Evolutionary conservation across 139 green algal genomes (phyloP).

Genomic region (Haematococcus sp.): DNA sequence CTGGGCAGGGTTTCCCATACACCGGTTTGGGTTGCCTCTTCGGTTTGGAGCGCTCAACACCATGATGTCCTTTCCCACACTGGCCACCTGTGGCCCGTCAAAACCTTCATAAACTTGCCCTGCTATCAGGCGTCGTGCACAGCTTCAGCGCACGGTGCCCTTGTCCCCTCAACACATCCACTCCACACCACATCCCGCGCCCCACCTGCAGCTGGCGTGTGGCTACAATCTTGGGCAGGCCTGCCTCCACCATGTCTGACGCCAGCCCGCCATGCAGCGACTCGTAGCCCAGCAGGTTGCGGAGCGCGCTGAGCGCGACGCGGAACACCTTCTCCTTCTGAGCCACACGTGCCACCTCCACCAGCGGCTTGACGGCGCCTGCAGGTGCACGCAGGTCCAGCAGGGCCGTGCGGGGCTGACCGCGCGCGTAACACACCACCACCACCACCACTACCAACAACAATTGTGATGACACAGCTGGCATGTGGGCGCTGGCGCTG

Average conservation of each 20-base stretch:
- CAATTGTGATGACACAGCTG: no score
- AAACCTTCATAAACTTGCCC: no score
- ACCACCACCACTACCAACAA: no score
- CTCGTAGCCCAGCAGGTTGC: slow-evolving; percentile 73
- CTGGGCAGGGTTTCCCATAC: no score
- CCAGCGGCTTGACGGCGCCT: slow-evolving; percentile 69
- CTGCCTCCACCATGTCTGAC: slow-evolving; percentile 76
- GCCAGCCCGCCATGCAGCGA: slow-evolving; percentile 45
- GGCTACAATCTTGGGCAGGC: slow-evolving; percentile 72
- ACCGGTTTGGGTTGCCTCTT: no score
- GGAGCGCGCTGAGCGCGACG: slow-evolving; percentile 76
- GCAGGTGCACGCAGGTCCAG: no score
- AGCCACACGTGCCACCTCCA: slow-evolving; percentile 73
- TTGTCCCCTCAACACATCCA: slow-evolving; percentile 3
- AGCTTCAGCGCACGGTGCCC: background rate
- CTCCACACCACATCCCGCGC: background rate
- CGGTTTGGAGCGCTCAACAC: no score
- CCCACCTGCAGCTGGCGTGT: slow-evolving; percentile 56
- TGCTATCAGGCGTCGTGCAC: background rate
- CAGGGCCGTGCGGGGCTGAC: no score
- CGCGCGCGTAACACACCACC: no score
- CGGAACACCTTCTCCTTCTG: slow-evolving; percentile 97
- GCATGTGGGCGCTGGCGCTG: no score
- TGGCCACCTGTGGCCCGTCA: no score
- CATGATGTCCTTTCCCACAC: no score